Evolutionary conservation across 345 rosid species (phyloP).

Genomic region (Eucalyptus globulus): DNA sequence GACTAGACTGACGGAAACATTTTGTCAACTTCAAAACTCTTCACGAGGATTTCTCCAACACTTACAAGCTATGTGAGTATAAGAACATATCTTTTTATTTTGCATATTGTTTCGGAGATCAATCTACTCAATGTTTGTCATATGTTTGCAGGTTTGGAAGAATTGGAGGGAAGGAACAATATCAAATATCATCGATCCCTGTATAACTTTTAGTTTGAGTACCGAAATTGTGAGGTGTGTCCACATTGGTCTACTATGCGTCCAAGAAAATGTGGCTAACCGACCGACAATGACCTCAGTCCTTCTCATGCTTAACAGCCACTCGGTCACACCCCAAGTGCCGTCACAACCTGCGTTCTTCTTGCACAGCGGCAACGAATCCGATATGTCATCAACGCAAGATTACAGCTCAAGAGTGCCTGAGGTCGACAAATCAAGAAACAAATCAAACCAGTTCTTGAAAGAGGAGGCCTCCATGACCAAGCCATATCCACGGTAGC

Average conservation of each 20-base stretch:
- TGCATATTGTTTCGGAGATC: not conserved
- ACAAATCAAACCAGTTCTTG: not conserved
- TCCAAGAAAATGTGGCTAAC: slow-evolving; percentile 25
- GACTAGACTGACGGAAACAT: too few relatives aligned
- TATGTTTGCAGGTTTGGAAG: slow-evolving; percentile 40
- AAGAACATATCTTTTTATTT: not conserved
- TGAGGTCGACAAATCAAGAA: not conserved
- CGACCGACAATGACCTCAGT: slow-evolving; percentile 48
- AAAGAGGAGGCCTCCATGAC: not conserved
- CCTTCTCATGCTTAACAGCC: slow-evolving; percentile 36
- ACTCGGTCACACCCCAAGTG: slow-evolving; percentile 18
- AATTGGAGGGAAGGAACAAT: slow-evolving; percentile 33
- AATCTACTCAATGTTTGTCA: not conserved
- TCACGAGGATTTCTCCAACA: too few relatives aligned
- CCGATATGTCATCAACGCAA: not conserved
- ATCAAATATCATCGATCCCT: slow-evolving; percentile 24
- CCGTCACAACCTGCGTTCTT: slow-evolving; percentile 34
- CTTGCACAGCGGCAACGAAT: not conserved
- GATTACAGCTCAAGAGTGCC: not conserved
- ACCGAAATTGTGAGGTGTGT: slow-evolving; percentile 35
- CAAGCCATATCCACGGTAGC: not conserved
- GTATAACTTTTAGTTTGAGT: slow-evolving; percentile 4
- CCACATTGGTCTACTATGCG: slow-evolving; percentile 45
- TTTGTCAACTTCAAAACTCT: too few relatives aligned
- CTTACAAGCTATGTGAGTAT: slow-evolving; percentile 15